These are phyloP conservation scores for Penicillium aurantiogriseum DNA, from an alignment of 2,329 filamentous ascomycete genomes.

Conservation along the genomic window DNA sequence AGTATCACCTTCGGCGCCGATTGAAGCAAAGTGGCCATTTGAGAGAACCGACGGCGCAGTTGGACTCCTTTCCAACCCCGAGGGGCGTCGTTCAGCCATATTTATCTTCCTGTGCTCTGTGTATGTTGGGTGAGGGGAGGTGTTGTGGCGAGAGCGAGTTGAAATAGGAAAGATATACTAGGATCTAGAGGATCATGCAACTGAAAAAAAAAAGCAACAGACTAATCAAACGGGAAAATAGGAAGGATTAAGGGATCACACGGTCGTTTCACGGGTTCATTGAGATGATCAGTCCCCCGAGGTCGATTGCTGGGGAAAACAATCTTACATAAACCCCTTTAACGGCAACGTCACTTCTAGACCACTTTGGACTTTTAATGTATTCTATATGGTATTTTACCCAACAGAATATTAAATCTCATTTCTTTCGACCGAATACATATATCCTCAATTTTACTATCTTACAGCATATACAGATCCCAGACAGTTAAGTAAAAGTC, in stretches of 20 bases:
- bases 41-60: slow-evolving; percentile 42
- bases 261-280: slow-evolving; percentile 19
- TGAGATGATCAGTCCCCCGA: slow-evolving; percentile 17
- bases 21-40: slow-evolving; percentile 48
- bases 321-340: slow-evolving; percentile 23
- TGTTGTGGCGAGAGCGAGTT: slow-evolving; percentile 14
- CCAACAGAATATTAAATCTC: background rate
- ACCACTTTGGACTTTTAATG: background rate
- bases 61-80: slow-evolving; percentile 27
- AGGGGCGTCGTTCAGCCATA: slow-evolving; percentile 27
- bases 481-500: background rate
- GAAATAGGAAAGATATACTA: slow-evolving; percentile 12
- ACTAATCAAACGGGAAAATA: slow-evolving; percentile 6
- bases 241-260: slow-evolving; percentile 13
- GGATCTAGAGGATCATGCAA: slow-evolving; percentile 16
- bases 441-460: background rate
- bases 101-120: slow-evolving; percentile 12
- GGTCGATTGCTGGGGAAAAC: slow-evolving; percentile 21
- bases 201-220: slow-evolving; percentile 12
- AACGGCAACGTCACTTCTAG: background rate
- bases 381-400: background rate
- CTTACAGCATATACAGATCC: background rate
- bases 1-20: slow-evolving; percentile 39
- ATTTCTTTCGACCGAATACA: background rate
- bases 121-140: background rate